These are phyloP conservation scores for Eleusine coracana DNA, from an alignment of 176 grass and related monocot species.

Conservation along the genomic window DNA sequence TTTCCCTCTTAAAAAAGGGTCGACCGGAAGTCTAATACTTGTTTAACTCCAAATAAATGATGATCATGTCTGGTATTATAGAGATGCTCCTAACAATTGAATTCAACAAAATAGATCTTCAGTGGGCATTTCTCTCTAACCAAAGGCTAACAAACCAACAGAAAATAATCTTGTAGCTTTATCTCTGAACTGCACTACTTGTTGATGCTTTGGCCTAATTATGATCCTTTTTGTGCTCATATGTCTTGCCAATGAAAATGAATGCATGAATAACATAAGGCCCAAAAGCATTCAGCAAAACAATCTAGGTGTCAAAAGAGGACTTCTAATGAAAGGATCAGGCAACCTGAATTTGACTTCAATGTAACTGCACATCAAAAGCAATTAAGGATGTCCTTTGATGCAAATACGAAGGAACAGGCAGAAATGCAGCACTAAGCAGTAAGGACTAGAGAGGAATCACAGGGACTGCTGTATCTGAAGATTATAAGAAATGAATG, in stretches of 20 bases:
- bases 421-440: background rate
- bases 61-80: background rate
- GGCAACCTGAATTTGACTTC: background rate
- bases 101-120: background rate
- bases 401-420: background rate
- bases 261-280: background rate
- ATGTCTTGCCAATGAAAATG: background rate
- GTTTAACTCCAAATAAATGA: background rate
- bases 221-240: background rate
- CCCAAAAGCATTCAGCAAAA: background rate
- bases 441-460: slow-evolving; percentile 7
- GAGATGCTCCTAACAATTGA: background rate
- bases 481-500: background rate
- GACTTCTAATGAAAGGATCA: background rate
- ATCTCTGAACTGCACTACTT: background rate
- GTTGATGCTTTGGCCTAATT: background rate
- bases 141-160: background rate
- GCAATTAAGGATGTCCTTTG: background rate
- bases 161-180: background rate
- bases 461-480: background rate
- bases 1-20: too few relatives aligned
- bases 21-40: background rate
- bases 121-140: background rate
- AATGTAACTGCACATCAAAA: background rate
- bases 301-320: background rate